A percentile compares a stretch with the other conserved stretches of the same genome.
phyloP scores from a whole-genome alignment of 352 stramenopile species.

The Halophytophthora batemanensis region DNA sequence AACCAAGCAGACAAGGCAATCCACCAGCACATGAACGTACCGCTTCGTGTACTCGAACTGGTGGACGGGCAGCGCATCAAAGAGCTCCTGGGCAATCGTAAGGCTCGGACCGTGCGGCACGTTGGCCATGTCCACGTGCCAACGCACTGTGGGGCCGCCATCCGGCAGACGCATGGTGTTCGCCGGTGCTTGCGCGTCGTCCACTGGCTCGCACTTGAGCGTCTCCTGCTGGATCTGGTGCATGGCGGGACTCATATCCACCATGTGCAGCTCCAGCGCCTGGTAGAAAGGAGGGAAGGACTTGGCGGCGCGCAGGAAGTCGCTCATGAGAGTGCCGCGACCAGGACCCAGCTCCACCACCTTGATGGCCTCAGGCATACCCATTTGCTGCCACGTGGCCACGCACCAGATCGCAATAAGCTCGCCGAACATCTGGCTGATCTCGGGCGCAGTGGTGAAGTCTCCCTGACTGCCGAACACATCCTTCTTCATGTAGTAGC shows the following conservation, averaged over 20 bases:
- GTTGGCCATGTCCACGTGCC: slow-evolving; percentile 85
- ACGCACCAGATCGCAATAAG: slow-evolving; percentile 91
- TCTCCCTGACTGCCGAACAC: slow-evolving; percentile 90
- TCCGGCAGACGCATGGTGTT: slow-evolving; percentile 52
- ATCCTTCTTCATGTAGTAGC: slow-evolving; percentile 96
- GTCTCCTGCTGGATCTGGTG: slow-evolving; percentile 88
- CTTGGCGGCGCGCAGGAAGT: slow-evolving; percentile 89
- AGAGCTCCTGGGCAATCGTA: slow-evolving; percentile 93
- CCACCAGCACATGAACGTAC: slow-evolving; percentile 22
- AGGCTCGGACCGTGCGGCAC: slow-evolving; percentile 81
- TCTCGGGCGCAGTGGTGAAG: slow-evolving; percentile 94
- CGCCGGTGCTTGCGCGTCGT: slow-evolving; percentile 20
- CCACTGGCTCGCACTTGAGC: slow-evolving; percentile 50
- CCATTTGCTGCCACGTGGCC: slow-evolving; percentile 89
- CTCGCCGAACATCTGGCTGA: slow-evolving; percentile 93
- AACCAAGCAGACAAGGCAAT: background rate
- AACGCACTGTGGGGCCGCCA: slow-evolving; percentile 57
- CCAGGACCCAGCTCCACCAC: slow-evolving; percentile 92
- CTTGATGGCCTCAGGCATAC: slow-evolving; percentile 63
- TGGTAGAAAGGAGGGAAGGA: slow-evolving; percentile 88
- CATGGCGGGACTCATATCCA: slow-evolving; percentile 90
- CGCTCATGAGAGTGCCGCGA: slow-evolving; percentile 91
- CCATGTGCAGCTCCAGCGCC: slow-evolving; percentile 86
- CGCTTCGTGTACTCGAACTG: slow-evolving; percentile 93
- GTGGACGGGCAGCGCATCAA: slow-evolving; percentile 94